These are phyloP conservation scores for Rhexocercosporidium sp. DNA, from an alignment of 2,329 filamentous ascomycete species.

Conservation along the genomic window DNA sequence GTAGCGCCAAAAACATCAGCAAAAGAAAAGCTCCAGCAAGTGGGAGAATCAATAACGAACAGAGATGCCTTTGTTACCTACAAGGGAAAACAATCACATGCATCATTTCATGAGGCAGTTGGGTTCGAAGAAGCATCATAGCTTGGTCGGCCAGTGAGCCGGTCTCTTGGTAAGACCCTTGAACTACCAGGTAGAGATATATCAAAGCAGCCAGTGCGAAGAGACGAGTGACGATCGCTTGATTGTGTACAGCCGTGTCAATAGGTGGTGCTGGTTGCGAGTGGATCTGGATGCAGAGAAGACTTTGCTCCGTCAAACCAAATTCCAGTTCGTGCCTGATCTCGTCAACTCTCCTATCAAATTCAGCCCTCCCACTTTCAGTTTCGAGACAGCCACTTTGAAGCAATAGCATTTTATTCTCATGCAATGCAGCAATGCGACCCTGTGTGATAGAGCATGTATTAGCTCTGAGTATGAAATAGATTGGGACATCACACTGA, in stretches of 20 bases:
- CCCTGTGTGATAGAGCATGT: slow-evolving; percentile 35
- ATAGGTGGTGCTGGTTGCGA: background rate
- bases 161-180: slow-evolving; percentile 29
- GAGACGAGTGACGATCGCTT: slow-evolving; percentile 30
- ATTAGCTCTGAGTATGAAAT: background rate
- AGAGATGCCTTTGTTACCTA: background rate
- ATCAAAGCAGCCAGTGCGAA: slow-evolving; percentile 35
- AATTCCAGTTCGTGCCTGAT: slow-evolving; percentile 34
- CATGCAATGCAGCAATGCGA: slow-evolving; percentile 57
- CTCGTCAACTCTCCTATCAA: slow-evolving; percentile 21
- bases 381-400: slow-evolving; percentile 24
- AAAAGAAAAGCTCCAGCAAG: background rate
- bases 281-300: background rate
- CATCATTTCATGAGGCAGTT: slow-evolving; percentile 24
- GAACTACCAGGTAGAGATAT: slow-evolving; percentile 36
- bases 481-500: too few species aligned
- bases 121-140: slow-evolving; percentile 32
- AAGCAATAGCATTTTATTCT: slow-evolving; percentile 58
- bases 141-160: slow-evolving; percentile 26
- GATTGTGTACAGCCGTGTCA: background rate
- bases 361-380: slow-evolving; percentile 8
- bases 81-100: slow-evolving; percentile 33
- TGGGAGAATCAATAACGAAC: background rate
- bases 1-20: too few species aligned
- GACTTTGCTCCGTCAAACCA: slow-evolving; percentile 25